Conservation (phyloP, 176 grass and related monocot genomes). For the Cenchrus fungigraminus region DNA sequence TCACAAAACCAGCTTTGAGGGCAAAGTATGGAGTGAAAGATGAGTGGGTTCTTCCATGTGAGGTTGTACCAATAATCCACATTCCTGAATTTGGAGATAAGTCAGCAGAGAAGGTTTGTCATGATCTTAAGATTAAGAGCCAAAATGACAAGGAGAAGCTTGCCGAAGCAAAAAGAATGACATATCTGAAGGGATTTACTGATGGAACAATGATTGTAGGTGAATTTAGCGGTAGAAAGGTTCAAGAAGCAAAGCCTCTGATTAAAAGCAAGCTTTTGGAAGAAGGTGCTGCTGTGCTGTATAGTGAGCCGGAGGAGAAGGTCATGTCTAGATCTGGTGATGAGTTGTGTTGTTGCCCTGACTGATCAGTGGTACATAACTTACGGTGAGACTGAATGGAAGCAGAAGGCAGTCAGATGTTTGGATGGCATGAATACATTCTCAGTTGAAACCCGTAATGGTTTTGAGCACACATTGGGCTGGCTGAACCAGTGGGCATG, state of each 20-base stretch:
- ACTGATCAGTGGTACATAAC: conserved; percentile 81
- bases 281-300: conserved; percentile 49
- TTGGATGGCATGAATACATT: conserved; percentile 70
- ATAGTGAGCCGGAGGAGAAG: conserved; percentile 73
- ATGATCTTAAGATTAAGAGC: conserved; percentile 68
- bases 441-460: conserved; percentile 56
- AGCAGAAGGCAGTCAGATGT: conserved; percentile 60
- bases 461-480: conserved; percentile 69
- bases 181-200: conserved; percentile 72
- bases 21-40: conserved; percentile 66
- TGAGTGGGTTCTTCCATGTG: conserved; percentile 67
- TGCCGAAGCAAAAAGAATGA: conserved; percentile 70
- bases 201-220: conserved; percentile 76
- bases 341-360: conserved; percentile 77
- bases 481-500: conserved; percentile 83
- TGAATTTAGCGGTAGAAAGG: conserved; percentile 63
- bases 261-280: conserved; percentile 68
- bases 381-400: conserved; percentile 82
- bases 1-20: conserved; percentile 61
- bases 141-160: conserved; percentile 81
- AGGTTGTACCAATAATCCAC: conserved; percentile 69
- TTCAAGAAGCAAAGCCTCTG: conserved; percentile 75
- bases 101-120: conserved; percentile 66
- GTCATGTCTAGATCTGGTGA: conserved; percentile 80
- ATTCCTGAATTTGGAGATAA: conserved; percentile 71